These are phyloP conservation scores for Cryptococcus sp. DNA, from an alignment of 1,284 basidiomycete species.

Conservation along the genomic window DNA sequence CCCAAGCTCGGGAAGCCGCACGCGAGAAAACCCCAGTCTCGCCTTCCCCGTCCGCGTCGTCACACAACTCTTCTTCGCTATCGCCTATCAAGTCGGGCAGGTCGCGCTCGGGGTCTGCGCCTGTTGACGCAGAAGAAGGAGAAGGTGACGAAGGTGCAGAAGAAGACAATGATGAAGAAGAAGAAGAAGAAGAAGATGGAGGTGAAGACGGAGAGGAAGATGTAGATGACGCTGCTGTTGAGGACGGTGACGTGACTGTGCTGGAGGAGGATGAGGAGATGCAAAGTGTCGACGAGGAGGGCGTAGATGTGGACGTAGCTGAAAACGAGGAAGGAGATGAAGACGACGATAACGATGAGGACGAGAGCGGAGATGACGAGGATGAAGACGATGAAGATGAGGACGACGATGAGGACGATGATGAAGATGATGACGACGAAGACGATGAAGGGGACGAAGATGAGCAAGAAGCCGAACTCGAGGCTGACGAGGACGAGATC, in stretches of 20 bases:
- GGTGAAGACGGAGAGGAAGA: not conserved
- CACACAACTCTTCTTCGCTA: slow-evolving; percentile 23
- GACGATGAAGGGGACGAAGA: slow-evolving; percentile 6
- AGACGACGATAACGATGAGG: not conserved
- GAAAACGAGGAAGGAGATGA: not conserved
- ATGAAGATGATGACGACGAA: too few relatives aligned
- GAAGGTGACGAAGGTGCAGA: slow-evolving; percentile 11
- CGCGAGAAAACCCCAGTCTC: not conserved
- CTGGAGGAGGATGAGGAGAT: too few relatives aligned
- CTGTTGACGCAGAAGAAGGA: not conserved
- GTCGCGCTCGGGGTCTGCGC: too few relatives aligned
- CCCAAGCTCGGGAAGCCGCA: not conserved
- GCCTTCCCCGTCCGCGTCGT: slow-evolving; percentile 6
- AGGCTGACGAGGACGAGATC: not conserved
- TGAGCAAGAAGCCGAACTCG: not conserved
- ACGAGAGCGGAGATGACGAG: not conserved
- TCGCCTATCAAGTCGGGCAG: slow-evolving; percentile 25
- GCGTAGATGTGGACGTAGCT: not conserved
- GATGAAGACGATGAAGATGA: not conserved
- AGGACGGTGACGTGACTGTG: not conserved
- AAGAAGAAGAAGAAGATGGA: slow-evolving; percentile 3
- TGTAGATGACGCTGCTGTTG: not conserved
- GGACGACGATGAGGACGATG: too few relatives aligned
- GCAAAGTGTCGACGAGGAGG: not conserved
- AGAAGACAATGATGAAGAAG: slow-evolving; percentile 1